Conservation (phyloP, 2,329 filamentous ascomycete species). For the Penicillium occitanis region DNA sequence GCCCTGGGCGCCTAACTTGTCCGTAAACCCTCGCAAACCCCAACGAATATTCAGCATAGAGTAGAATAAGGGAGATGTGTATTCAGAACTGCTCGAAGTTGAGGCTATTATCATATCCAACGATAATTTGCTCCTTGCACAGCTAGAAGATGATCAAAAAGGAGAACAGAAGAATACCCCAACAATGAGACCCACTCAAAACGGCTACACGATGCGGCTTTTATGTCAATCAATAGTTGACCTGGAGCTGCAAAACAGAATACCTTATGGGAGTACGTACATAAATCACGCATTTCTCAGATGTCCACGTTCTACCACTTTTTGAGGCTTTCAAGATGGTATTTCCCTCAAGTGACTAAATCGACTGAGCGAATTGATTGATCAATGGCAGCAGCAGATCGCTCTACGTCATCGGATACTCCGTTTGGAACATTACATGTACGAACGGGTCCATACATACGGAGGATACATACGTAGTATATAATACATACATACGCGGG, state of each 20-base stretch:
- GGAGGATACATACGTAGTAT: background rate
- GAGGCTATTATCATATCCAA: background rate
- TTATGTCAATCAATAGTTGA: background rate
- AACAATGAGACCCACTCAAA: background rate
- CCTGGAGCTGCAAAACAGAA: background rate
- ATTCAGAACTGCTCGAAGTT: background rate
- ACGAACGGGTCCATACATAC: background rate
- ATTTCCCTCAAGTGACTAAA: background rate
- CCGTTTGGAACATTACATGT: background rate
- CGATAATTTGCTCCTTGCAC: background rate
- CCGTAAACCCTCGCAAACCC: background rate
- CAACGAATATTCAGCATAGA: background rate
- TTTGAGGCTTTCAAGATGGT: background rate
- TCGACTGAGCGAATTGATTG: constrained; percentile 1
- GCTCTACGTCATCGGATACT: constrained; percentile 11
- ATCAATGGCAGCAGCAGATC: background rate
- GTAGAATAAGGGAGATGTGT: background rate
- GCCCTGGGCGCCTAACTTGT: background rate
- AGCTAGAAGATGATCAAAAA: background rate
- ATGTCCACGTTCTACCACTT: background rate
- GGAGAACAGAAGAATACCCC: background rate
- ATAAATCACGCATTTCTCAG: background rate
- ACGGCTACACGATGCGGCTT: background rate
- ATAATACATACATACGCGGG: background rate
- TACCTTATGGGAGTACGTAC: background rate